A percentile compares a stretch with the other conserved stretches of the same genome.
Conservation (phyloP, 768 basidiomycete species). For the Lentinula raphanica region DNA sequence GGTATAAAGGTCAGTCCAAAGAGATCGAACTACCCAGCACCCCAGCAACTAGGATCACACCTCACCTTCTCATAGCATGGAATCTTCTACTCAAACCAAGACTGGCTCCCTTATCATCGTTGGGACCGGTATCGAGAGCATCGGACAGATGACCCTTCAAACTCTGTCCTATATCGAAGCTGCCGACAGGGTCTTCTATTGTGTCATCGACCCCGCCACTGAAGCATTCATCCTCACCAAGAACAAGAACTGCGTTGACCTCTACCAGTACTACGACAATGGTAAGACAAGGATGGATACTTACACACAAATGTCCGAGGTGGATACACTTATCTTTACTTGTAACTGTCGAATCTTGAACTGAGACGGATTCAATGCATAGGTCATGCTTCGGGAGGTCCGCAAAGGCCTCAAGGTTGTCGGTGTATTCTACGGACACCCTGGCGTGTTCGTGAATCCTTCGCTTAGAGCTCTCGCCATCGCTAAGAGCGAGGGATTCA, state of each 20-base stretch:
- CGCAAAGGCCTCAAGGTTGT: conserved; percentile 1
- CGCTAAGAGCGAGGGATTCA: conserved; percentile 3
- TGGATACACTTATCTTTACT: neutral
- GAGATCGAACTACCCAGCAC: too few relatives aligned
- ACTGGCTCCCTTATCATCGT: neutral
- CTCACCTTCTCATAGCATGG: neutral
- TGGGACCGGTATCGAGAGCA: conserved; percentile 5
- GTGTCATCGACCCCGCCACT: conserved; percentile 1
- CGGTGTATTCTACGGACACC: conserved; percentile 3
- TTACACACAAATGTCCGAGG: conserved; percentile 7
- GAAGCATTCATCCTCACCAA: conserved; percentile 6
- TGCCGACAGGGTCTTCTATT: conserved; percentile 3
- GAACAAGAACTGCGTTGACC: conserved; percentile 3
- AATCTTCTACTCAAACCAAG: neutral
- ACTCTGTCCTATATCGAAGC: conserved; percentile 5
- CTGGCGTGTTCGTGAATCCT: conserved; percentile 4
- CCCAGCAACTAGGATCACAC: neutral
- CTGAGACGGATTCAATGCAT: neutral
- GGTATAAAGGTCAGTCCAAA: neutral
- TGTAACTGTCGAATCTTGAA: neutral
- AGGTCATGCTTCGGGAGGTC: conserved; percentile 2
- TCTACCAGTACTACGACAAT: conserved; percentile 6
- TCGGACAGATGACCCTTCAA: conserved; percentile 7
- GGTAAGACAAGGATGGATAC: conserved; percentile 2
- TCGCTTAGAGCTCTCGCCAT: conserved; percentile 1